These are phyloP conservation scores for Lactifluus subvellereus DNA, from an alignment of 768 basidiomycete genomes.

Conservation along the genomic window DNA sequence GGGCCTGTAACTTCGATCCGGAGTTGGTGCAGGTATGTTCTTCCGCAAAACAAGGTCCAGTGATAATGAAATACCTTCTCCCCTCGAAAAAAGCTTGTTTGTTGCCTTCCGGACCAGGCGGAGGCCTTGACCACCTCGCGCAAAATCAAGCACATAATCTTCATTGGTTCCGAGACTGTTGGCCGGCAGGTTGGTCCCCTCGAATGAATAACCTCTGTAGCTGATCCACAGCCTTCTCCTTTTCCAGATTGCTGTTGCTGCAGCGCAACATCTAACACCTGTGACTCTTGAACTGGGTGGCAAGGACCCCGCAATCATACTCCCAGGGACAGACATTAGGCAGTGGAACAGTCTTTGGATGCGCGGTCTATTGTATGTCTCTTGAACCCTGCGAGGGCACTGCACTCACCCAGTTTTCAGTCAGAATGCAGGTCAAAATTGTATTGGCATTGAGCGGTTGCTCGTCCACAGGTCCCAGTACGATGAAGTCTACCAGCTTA, in stretches of 20 bases:
- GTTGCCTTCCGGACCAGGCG: constrained; percentile 86
- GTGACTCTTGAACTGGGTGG: constrained; percentile 93
- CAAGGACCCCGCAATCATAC: constrained; percentile 88
- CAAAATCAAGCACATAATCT: constrained; percentile 87
- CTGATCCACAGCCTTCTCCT: neutral
- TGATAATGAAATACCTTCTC: neutral
- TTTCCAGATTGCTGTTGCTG: constrained; percentile 69
- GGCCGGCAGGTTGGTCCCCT: constrained; percentile 54
- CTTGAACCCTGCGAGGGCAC: neutral
- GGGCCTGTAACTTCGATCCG: constrained; percentile 72
- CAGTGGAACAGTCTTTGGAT: constrained; percentile 80
- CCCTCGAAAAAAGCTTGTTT: constrained; percentile 51
- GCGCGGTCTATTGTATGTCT: constrained; percentile 83
- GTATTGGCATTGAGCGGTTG: constrained; percentile 92
- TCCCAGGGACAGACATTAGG: constrained; percentile 77
- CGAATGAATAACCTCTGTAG: constrained; percentile 22
- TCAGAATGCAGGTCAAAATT: constrained; percentile 93
- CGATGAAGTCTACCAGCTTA: constrained; percentile 61
- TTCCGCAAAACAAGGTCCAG: neutral
- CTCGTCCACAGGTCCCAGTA: constrained; percentile 79
- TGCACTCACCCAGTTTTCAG: constrained; percentile 34
- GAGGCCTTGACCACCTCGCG: constrained; percentile 73
- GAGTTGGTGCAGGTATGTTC: constrained; percentile 75
- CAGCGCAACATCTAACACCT: constrained; percentile 82
- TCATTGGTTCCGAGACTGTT: constrained; percentile 78